phyloP scores from a whole-genome alignment of 2,329 filamentous ascomycete species.

The Ophiocordyceps unilateralis region DNA sequence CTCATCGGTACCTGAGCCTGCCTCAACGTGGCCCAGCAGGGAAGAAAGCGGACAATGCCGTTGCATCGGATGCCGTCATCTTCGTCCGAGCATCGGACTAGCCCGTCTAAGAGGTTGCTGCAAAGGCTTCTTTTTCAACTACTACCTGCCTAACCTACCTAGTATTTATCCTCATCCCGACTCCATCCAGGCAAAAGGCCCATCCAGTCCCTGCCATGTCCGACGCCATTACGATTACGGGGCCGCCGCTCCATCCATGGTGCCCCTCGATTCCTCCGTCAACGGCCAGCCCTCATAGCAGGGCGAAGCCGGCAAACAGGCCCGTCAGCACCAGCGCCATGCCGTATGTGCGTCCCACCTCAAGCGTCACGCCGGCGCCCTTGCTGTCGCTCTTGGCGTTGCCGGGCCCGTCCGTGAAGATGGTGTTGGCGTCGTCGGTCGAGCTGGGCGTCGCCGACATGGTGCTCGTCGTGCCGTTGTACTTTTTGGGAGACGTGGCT shows the following conservation, averaged over 20 bases:
- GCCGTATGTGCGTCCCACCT: constrained; percentile 19
- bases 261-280: too few relatives aligned
- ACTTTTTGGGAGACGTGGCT: constrained; percentile 42
- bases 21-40: too few relatives aligned
- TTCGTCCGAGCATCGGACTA: not conserved
- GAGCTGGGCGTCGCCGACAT: constrained; percentile 11
- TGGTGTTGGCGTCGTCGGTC: constrained; percentile 15
- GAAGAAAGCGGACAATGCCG: too few relatives aligned
- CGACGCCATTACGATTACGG: not conserved
- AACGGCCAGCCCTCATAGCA: constrained; percentile 16
- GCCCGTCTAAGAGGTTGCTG: too few relatives aligned
- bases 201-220: not conserved
- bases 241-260: too few relatives aligned
- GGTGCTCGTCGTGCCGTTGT: constrained; percentile 35
- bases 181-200: not conserved
- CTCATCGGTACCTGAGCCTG: too few relatives aligned
- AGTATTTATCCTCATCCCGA: not conserved
- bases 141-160: not conserved
- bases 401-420: constrained; percentile 19
- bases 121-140: not conserved
- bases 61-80: not conserved
- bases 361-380: constrained; percentile 13
- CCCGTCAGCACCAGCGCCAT: constrained; percentile 19
- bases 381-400: constrained; percentile 6
- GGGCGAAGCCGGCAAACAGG: constrained; percentile 22